phyloP scores from a whole-genome alignment of 2,329 filamentous ascomycete species.

The Coniochaeta prunicola region DNA sequence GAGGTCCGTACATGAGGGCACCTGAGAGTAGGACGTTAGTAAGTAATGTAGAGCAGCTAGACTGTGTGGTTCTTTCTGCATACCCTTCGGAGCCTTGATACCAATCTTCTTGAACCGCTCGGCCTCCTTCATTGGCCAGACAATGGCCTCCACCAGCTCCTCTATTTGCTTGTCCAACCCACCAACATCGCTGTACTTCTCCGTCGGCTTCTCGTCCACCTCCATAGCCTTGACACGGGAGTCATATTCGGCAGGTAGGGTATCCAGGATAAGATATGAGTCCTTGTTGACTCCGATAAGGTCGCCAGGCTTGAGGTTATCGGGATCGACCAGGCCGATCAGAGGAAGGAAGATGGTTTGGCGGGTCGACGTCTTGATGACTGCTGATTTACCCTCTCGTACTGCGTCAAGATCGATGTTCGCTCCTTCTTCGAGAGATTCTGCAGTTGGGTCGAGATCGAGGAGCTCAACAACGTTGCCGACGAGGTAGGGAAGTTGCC shows the following conservation, averaged over 20 bases:
- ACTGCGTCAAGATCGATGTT: constrained; percentile 98
- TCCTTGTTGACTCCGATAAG: constrained; percentile 99
- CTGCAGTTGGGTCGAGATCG: constrained; percentile 90
- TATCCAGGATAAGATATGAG: constrained; percentile 94
- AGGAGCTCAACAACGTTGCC: constrained; percentile 97
- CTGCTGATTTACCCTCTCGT: constrained; percentile 92
- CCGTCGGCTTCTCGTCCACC: constrained; percentile 98
- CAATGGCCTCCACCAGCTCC: constrained; percentile 94
- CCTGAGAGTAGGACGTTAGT: constrained; percentile 41
- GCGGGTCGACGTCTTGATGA: constrained; percentile 97
- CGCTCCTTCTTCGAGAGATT: constrained; percentile 94
- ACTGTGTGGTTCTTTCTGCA: constrained; percentile 11
- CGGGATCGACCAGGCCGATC: constrained; percentile 92
- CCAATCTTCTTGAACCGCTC: constrained; percentile 99
- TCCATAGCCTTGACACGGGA: constrained; percentile 99
- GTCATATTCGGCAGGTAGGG: constrained; percentile 94
- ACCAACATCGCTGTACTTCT: constrained; percentile 98
- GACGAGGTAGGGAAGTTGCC: constrained; percentile 95
- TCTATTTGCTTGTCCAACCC: constrained; percentile 98
- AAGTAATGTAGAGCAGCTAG: constrained; percentile 4
- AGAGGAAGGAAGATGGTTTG: constrained; percentile 98
- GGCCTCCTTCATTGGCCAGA: constrained; percentile 99
- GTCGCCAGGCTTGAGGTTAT: constrained; percentile 90
- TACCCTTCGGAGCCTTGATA: constrained; percentile 98
- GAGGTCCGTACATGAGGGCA: constrained; percentile 95